Evolutionary conservation across 2,329 filamentous ascomycete genomes (phyloP).

Genomic region (Sodiomyces alkalinus): DNA sequence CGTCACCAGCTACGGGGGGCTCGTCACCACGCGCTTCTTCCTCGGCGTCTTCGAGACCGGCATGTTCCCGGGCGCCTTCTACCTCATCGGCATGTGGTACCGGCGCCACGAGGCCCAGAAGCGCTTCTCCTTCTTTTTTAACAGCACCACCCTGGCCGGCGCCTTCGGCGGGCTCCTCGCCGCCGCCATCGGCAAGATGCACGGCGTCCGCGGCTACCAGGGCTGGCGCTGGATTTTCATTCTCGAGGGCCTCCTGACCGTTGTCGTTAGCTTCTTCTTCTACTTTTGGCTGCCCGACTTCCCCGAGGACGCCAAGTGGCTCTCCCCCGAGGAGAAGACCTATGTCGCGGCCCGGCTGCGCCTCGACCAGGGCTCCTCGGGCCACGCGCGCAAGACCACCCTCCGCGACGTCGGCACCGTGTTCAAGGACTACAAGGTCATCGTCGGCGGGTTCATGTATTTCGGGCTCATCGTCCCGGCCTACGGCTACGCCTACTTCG

Average conservation of each 20-base stretch:
- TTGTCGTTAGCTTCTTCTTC: slow-evolving; percentile 43
- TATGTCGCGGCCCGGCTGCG: slow-evolving; percentile 53
- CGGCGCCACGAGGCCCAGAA: slow-evolving; percentile 76
- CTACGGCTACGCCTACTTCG: slow-evolving; percentile 66
- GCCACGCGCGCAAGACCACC: slow-evolving; percentile 45
- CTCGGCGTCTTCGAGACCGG: slow-evolving; percentile 63
- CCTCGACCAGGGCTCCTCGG: slow-evolving; percentile 53
- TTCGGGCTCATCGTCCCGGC: slow-evolving; percentile 65
- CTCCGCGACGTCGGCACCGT: slow-evolving; percentile 43
- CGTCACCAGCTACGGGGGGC: slow-evolving; percentile 59
- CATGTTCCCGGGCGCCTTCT: slow-evolving; percentile 40
- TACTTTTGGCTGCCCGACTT: slow-evolving; percentile 61
- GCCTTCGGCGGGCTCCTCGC: slow-evolving; percentile 13
- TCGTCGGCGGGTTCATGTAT: slow-evolving; percentile 67
- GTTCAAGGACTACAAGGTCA: slow-evolving; percentile 60
- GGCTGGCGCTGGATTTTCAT: slow-evolving; percentile 82
- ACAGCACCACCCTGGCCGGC: slow-evolving; percentile 43
- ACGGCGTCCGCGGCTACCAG: slow-evolving; percentile 47
- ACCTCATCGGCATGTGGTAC: slow-evolving; percentile 82
- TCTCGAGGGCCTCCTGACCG: slow-evolving; percentile 53
- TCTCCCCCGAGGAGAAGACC: slow-evolving; percentile 50
- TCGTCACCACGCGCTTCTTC: slow-evolving; percentile 74
- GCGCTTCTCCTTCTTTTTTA: slow-evolving; percentile 89
- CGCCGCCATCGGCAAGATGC: slow-evolving; percentile 51
- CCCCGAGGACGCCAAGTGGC: slow-evolving; percentile 60